A percentile compares a stretch with the other conserved stretches of the same genome.
Evolutionary conservation across 1,139 yeast species (phyloP).

Genomic region (Yamadazyma songkhlaensis): DNA sequence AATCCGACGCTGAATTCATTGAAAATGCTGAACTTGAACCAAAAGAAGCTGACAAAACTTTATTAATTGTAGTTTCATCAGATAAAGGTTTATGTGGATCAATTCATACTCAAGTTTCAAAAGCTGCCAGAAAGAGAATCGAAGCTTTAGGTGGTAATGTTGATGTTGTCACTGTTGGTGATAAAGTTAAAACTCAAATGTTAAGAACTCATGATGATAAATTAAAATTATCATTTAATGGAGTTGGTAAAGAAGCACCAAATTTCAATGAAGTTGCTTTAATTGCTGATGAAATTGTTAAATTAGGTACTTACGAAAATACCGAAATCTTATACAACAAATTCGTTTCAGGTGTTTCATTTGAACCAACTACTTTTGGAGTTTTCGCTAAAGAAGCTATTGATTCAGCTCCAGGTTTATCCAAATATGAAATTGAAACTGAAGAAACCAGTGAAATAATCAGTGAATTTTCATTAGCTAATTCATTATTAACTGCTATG

Average conservation of each 20-base stretch:
- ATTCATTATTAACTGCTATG: slow-evolving; percentile 86
- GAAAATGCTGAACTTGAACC: slow-evolving; percentile 76
- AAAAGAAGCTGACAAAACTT: slow-evolving; percentile 54
- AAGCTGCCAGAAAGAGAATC: slow-evolving; percentile 73
- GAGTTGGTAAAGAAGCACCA: slow-evolving; percentile 96
- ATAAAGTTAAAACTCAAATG: slow-evolving; percentile 87
- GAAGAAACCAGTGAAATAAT: slow-evolving; percentile 68
- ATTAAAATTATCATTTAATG: slow-evolving; percentile 75
- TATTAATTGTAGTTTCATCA: slow-evolving; percentile 85
- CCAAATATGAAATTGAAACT: slow-evolving; percentile 75
- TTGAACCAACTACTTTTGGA: slow-evolving; percentile 74
- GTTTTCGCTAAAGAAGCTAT: slow-evolving; percentile 71
- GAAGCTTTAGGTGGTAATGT: slow-evolving; percentile 59
- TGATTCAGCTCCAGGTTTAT: slow-evolving; percentile 82
- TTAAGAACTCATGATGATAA: slow-evolving; percentile 74
- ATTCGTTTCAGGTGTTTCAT: slow-evolving; percentile 83
- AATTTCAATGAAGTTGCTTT: slow-evolving; percentile 86
- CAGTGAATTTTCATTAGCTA: slow-evolving; percentile 86
- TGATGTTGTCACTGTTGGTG: slow-evolving; percentile 89
- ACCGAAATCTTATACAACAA: slow-evolving; percentile 84
- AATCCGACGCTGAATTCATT: slow-evolving; percentile 76
- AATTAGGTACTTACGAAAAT: slow-evolving; percentile 69
- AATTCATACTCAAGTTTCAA: slow-evolving; percentile 90
- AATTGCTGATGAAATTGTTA: slow-evolving; percentile 79
- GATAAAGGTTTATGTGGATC: slow-evolving; percentile 99